Base-by-base conservation (phyloP, 2,329 filamentous ascomycete genomes). In the Calycina marina region DNA sequence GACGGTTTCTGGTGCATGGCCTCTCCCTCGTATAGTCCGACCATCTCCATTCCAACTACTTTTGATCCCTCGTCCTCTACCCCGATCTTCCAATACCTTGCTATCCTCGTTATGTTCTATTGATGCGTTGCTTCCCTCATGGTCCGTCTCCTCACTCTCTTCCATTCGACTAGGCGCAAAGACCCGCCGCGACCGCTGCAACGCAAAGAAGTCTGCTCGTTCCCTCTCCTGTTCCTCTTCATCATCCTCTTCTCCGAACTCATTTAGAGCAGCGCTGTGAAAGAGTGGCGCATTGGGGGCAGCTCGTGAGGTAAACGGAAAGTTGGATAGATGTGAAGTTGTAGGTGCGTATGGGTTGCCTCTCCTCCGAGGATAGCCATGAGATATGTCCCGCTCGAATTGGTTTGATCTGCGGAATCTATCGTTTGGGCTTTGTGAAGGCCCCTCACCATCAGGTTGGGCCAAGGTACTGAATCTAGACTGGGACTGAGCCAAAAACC, bases 401-500 rank as follows among this genome's bases (percentile, higher is more conserved):
- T 48, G 45, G n/a, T 41, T 45, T 28, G 39, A 34, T 36, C 42
- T 37, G 28, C 47, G 45, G 32, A 46, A 49, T 38, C 47, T 40
- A 28, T 53, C 47, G 33, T 46, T 47, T 3, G 49, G 40, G 24
- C 60, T 53, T 61, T 45, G 47, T 30, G 44, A 40, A 13, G 49
- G 47, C 20, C 33, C 38, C 34, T 58, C 58, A 40, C 57, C 60
- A 35, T 72, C 72, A 38, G 69, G 58, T 53, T 78, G 71, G 59
- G 63, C 69, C 32, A 85, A 74, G 55, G 63, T 73, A 45, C 79
- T 83, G 49, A 96, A 65, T 41, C 84, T 78, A 40, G 86, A 93
- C 64, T 93, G 86, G 45, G 86, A 94, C 70, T 96, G 90, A 40
- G 86, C 83, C 49, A 98, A 74, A 56, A 98, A 98, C 47, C 78